phyloP scores from a whole-genome alignment of 2,329 filamentous ascomycete species.

The Stachybotrys echinatus region DNA sequence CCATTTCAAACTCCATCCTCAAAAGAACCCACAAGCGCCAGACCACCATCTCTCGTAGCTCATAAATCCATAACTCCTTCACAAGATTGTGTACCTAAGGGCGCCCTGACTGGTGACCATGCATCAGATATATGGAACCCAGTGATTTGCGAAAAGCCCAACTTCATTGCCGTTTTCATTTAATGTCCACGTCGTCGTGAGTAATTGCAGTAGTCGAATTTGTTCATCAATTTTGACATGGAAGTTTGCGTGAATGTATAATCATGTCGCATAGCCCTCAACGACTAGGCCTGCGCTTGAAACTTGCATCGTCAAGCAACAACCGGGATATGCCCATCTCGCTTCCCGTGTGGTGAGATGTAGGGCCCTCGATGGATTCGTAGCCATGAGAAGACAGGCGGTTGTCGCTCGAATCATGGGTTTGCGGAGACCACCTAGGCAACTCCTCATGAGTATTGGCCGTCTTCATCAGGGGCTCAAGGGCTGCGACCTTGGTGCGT shows the following conservation, averaged over 20 bases:
- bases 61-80: background rate
- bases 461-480: slow-evolving; percentile 33
- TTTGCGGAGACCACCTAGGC: slow-evolving; percentile 34
- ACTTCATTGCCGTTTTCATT: too few species aligned
- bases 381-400: slow-evolving; percentile 23
- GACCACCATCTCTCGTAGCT: background rate
- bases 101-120: background rate
- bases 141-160: background rate
- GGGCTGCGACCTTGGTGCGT: slow-evolving; percentile 27
- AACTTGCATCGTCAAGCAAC: slow-evolving; percentile 47
- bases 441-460: slow-evolving; percentile 42
- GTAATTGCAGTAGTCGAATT: too few species aligned
- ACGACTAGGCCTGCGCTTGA: background rate
- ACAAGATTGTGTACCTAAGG: background rate
- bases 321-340: slow-evolving; percentile 61
- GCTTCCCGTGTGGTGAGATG: slow-evolving; percentile 36
- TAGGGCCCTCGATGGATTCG: slow-evolving; percentile 38
- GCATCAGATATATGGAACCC: background rate
- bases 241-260: too few species aligned
- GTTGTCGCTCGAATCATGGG: slow-evolving; percentile 23
- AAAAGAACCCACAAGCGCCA: background rate
- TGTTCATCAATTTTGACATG: too few species aligned
- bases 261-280: background rate
- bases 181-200: too few species aligned
- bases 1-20: too few species aligned